Conservation (phyloP, 2,329 filamentous ascomycete genomes). For the Akanthomyces lecanii region DNA sequence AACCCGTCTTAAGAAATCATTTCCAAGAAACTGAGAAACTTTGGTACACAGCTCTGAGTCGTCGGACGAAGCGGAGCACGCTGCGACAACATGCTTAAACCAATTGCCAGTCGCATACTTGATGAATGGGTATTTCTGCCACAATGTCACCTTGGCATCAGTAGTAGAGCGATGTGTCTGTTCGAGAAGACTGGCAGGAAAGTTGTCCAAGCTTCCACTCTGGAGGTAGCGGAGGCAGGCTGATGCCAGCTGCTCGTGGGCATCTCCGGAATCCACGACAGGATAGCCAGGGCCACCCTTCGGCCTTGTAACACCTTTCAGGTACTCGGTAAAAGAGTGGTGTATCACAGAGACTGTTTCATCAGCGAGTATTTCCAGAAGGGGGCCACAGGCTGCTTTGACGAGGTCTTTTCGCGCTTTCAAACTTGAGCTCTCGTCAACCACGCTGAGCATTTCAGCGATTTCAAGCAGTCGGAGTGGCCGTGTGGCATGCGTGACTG, state of each 20-base stretch:
- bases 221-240: slow-evolving; percentile 4
- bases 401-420: slow-evolving; percentile 35
- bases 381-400: slow-evolving; percentile 38
- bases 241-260: slow-evolving; percentile 1
- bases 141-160: not conserved
- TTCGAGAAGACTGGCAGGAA: not conserved
- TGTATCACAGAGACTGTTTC: slow-evolving; percentile 44
- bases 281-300: slow-evolving; percentile 19
- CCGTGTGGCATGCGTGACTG: slow-evolving; percentile 37
- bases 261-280: not conserved
- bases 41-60: not conserved
- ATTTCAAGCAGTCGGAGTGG: slow-evolving; percentile 41
- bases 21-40: not conserved
- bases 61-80: not conserved
- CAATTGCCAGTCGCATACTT: slow-evolving; percentile 30
- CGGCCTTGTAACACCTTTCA: slow-evolving; percentile 25
- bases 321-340: slow-evolving; percentile 46
- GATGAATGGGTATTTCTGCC: slow-evolving; percentile 26
- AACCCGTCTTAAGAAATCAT: slow-evolving; percentile 17
- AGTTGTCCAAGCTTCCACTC: not conserved
- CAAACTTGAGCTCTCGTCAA: slow-evolving; percentile 17
- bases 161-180: no score
- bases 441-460: slow-evolving; percentile 24
- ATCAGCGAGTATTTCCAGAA: slow-evolving; percentile 43
- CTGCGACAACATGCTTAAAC: slow-evolving; percentile 23